Evolutionary conservation across 768 basidiomycete genomes (phyloP), one percentile per base, ranked within the genome.

Genomic region (Pulveroboletus sp.): DNA sequence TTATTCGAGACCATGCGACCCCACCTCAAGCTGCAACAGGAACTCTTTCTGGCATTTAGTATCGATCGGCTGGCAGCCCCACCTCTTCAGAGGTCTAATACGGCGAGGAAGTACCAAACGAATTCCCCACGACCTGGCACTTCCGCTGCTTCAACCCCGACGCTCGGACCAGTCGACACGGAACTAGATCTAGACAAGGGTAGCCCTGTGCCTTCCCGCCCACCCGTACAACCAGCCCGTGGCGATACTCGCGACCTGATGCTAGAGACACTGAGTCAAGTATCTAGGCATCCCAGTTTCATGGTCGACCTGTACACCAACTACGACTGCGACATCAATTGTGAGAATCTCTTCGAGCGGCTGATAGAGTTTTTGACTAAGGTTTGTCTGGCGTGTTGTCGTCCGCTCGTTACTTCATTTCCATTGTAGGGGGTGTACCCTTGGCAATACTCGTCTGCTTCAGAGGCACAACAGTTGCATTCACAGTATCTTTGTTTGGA

Each of bases 271-370:
- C 72, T 98, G 22, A 79, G 79, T 46, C 86, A 89, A 46, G 80
- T 94, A 37, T 85, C 89, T 14, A 76, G 86, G 3, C 83, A 88
- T 59, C 82, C 89, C 2, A 89, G 85, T 63, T 94, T 95, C 72
- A 92, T 96, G 88, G 90, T 95, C 39, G 93, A 98, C 61, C 73
- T 96, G 13, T 99, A 92, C 72, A 78, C 83, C 47, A 99, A 98
- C 67, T 99, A 97, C 67, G 96, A 99, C 64, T 97, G 93, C 62
- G 93, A 96, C 61, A 83, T 88, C 56, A 95, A 97, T 62, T 93
- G 91, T 66, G 96, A 98, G 72, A 95, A 98, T 65, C 70, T 98
- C 48, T 95, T 94, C 58, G 94, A 98, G 64, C 77, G 90, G 14
- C 71, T 97, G 19, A 73, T 94, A 51, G 89, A 86, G 22, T 96